phyloP scores from a whole-genome alignment of 2,329 filamentous ascomycete species.

The Colletotrichum graminicola region DNA sequence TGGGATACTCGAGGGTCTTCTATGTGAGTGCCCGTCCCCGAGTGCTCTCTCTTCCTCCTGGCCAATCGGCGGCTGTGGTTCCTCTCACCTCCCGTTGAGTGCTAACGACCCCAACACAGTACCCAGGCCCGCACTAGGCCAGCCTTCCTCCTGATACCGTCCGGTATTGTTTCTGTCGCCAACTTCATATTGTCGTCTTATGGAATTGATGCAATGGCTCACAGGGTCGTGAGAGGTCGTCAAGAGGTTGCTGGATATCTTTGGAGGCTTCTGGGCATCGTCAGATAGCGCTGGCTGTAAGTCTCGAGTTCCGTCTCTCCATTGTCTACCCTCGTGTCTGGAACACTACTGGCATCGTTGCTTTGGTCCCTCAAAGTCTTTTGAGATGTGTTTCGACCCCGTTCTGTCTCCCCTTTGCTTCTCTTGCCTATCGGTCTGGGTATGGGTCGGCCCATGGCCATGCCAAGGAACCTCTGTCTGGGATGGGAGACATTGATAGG shows the following conservation, averaged over 20 bases:
- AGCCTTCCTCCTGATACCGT: conserved; percentile 8
- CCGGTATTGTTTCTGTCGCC: conserved; percentile 1
- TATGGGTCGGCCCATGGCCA: too few species aligned
- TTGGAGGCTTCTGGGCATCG: not conserved
- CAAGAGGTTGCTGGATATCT: conserved; percentile 15
- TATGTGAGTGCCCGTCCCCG: conserved; percentile 38
- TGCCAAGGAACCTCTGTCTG: not conserved
- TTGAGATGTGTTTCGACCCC: not conserved
- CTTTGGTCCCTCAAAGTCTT: not conserved
- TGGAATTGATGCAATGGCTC: conserved; percentile 5
- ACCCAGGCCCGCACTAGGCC: conserved; percentile 20
- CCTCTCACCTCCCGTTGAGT: conserved; percentile 11
- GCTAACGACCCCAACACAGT: conserved; percentile 19
- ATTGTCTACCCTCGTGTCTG: not conserved
- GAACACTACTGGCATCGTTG: not conserved
- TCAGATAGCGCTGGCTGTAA: not conserved
- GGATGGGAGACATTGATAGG: not conserved
- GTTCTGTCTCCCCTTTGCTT: not conserved
- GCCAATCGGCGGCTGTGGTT: conserved; percentile 37
- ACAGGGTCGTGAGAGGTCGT: not conserved
- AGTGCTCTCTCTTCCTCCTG: conserved; percentile 27
- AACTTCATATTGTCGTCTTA: not conserved
- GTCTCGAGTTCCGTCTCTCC: not conserved
- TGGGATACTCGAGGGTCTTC: conserved; percentile 41
- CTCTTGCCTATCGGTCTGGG: not conserved